phyloP scores from a whole-genome alignment of 2,329 filamentous ascomycete species.

The Fusarium bactridioides region DNA sequence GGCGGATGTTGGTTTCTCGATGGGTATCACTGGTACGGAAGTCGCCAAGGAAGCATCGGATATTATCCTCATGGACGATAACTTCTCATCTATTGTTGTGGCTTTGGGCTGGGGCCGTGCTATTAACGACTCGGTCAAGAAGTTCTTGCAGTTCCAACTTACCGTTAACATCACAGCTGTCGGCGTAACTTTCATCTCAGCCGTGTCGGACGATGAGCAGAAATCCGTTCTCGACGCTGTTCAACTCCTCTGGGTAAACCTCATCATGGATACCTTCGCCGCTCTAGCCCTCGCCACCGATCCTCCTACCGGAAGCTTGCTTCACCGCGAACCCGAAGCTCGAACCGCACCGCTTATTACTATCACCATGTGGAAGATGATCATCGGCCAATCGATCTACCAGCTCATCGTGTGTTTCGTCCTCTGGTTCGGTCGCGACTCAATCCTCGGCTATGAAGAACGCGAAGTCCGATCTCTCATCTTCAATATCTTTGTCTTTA shows the following conservation, averaged over 20 bases:
- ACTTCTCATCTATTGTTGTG: slow-evolving; percentile 71
- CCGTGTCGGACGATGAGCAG: slow-evolving; percentile 61
- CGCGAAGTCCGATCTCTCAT: slow-evolving; percentile 62
- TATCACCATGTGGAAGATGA: slow-evolving; percentile 73
- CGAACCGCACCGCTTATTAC: slow-evolving; percentile 79
- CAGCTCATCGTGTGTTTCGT: slow-evolving; percentile 66
- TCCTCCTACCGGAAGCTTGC: slow-evolving; percentile 64
- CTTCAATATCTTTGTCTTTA: slow-evolving; percentile 76
- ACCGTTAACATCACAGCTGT: slow-evolving; percentile 76
- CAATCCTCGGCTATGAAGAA: slow-evolving; percentile 57
- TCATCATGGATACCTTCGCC: slow-evolving; percentile 75
- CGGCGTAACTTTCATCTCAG: slow-evolving; percentile 69
- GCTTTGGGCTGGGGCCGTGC: slow-evolving; percentile 72
- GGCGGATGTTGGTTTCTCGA: slow-evolving; percentile 72
- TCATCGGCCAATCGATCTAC: slow-evolving; percentile 66
- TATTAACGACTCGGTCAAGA: slow-evolving; percentile 73
- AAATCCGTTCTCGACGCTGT: slow-evolving; percentile 71
- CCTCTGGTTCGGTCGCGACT: slow-evolving; percentile 65
- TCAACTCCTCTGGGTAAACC: slow-evolving; percentile 73
- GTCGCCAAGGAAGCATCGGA: slow-evolving; percentile 71
- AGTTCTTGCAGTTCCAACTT: slow-evolving; percentile 74
- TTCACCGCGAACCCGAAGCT: slow-evolving; percentile 59
- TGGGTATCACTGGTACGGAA: slow-evolving; percentile 72
- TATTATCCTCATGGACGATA: slow-evolving; percentile 72
- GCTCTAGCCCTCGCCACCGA: slow-evolving; percentile 71